Base-by-base conservation (phyloP, 1,284 basidiomycete species). In the Ustilago tritici region DNA sequence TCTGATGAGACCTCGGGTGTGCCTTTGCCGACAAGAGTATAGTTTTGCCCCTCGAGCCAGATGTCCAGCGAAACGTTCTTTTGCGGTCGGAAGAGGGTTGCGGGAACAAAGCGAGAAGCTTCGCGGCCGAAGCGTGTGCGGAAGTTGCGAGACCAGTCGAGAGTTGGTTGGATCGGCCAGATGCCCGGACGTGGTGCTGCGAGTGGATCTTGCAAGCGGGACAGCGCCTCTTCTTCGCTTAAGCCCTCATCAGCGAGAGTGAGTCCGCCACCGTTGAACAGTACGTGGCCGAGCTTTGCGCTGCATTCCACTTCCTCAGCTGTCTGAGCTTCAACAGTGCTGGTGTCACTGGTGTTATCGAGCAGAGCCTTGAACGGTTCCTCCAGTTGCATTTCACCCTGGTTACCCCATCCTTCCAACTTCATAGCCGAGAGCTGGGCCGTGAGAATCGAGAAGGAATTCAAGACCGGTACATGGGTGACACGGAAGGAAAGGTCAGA, bases 1-100 rank as follows among this genome's bases (percentile, higher is more conserved):
- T 71, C 69, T 2, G n/a, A 3, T 0, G 43, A 36, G 4, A 36
- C 43, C 6, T 53, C 61, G 2, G 31, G 4, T 11, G 40, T 47
- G 0, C 52, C 55, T 10, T 55, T 23, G 59, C 32, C 46, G 2
- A 54, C 17, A 2, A 64, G 56, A 2, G 15, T 8, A 7, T 68
- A 78, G 17, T 64, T 61, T 12, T 73, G 65, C 9, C 64, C 15
- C 7, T 78, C 70, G 43, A 78, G 67, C 70, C 70, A 74, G 36
- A 69, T 60, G 11, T 65, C 66, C 17, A 67, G 55, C 65, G 63
- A 64, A 23, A 60, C 14, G 34, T 67, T 68, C 63, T 78, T 78
- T 12, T 73, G 67, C 57, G 67, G 53, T 4, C 70, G 66, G 64
- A 78, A 73, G n/a, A 73, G 53, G 0, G 75, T 73, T 8, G 62